Evolutionary conservation across 331 rosid genomes (phyloP), one percentile per base, ranked within the genome.

Genomic region (Cydonia oblonga): DNA sequence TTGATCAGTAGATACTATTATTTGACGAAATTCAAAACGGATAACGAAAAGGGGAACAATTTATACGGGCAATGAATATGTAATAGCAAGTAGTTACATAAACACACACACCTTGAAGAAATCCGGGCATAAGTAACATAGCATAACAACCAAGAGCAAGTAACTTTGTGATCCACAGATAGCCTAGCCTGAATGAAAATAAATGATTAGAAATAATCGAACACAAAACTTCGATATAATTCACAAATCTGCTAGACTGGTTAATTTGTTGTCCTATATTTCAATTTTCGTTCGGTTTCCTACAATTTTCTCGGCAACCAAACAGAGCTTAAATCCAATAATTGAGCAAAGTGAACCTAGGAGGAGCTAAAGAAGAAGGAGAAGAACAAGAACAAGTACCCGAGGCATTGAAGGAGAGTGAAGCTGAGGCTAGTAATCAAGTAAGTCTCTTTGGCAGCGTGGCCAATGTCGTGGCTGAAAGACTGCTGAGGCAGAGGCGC

Each of bases 101-200:
- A 38, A 40, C 14, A 46, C 32, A 79, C 79, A 42, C 71, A 91
- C 96, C 97, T 88, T 85, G 97, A 68, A 91, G 87, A 81, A 95
- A 95, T 14, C 98, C 97, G 0, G 97, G 98, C 96, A 89, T 72
- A 38, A 95, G 98, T 69, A 95, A 83, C 84, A 91, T 62, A 52
- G 96, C 96, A 69, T 89, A 95, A 66, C 81, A 83, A 74, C 58
- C 88, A 64, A 89, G 98, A 59, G 91, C 96, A 82, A 87, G 82
- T n/a, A 85, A 76, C 69, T 68, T 75, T 2, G 78, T 76, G 14
- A 95, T 88, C 98, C 98, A 95, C 60, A 85, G 91, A 78, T 86
- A 95, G 76, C 98, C 98, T 85, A 95, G 66, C 96, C 98, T 95
- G 95, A 79, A 84, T 5, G 18, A 75, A 80, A 74, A 84, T 71